Conservation (phyloP, 129 eudicot genomes). For the Helianthus tuberosus region DNA sequence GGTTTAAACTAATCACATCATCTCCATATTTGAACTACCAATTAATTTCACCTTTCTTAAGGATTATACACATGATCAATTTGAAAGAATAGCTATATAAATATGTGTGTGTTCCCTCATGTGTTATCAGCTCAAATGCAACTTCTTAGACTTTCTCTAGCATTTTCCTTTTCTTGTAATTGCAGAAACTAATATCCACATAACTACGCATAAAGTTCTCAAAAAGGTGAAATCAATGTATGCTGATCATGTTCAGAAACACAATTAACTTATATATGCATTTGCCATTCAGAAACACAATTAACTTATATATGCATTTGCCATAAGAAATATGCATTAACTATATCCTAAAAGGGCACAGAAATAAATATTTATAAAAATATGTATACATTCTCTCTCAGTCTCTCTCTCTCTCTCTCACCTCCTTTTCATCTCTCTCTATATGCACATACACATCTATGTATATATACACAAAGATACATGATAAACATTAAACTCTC, state of each 20-base stretch:
- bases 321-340: slow-evolving; percentile 28
- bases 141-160: slow-evolving; percentile 1
- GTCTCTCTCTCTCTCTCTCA: not conserved
- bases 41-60: not conserved
- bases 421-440: slow-evolving; percentile 16
- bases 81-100: not conserved
- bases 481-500: slow-evolving; percentile 16
- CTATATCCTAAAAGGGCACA: slow-evolving; percentile 20
- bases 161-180: slow-evolving; percentile 18
- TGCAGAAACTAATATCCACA: slow-evolving; percentile 7
- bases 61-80: not conserved
- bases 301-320: not conserved
- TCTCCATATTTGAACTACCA: slow-evolving; percentile 10
- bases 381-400: not conserved
- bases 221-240: slow-evolving; percentile 25
- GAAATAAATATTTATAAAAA: slow-evolving; percentile 5
- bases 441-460: not conserved
- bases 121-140: not conserved
- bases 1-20: slow-evolving; percentile 9
- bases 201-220: slow-evolving; percentile 27
- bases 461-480: not conserved
- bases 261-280: slow-evolving; percentile 1
- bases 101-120: not conserved
- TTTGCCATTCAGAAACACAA: not conserved
- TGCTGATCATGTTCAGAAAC: not conserved